Base-by-base conservation (phyloP, 441 rosid genomes). In the Aleurites moluccanus region DNA sequence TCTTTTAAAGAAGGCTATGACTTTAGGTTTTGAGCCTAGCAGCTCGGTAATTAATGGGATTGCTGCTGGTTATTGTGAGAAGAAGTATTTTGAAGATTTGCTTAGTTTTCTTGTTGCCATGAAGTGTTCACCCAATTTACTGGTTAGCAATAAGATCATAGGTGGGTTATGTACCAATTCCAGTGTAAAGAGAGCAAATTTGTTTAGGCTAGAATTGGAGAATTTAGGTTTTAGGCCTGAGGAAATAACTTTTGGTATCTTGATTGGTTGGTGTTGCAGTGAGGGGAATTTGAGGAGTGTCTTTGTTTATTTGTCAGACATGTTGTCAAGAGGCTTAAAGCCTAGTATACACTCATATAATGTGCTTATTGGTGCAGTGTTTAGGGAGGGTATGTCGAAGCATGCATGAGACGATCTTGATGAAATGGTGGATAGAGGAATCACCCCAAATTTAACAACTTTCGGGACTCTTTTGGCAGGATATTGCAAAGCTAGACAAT, bases 51-150 rank as follows among this genome's bases (percentile, higher is more conserved):
- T 86, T 61, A 80, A 90, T 74, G 83, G 85, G 62, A 88, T 91
- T 78, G 82, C 88, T 60, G 69, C 69, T 78, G 94, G 89, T 28
- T 92, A 91, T 74, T 83, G 86, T 72, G 86, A 88, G 79, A 91
- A 90, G 86, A 87, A 85, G 61, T 92, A 94, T 64, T 92, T 90
- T 79, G 92, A 90, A 70, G 96, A 94, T 85, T 74, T 85, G 72
- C 66, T 88, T 52, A 84, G 85, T 83, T 86, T 91, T 75, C 73
- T 87, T 62, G 47, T 49, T 73, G 92, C 87, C 69, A 74, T 80
- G 79, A 86, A 84, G 71, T 72, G 77, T 76, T 74, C 80, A 59
- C 92, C 90, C 4, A 86, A 79, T 80, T 73, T 80, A 50, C 56
- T 75, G 27, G 80, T 83, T 59, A 90, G 94, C 25, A 91, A 94